Evolutionary conservation across 1,284 basidiomycete genomes (phyloP).

Genomic region (Erythrobasidium hasegawianum): DNA sequence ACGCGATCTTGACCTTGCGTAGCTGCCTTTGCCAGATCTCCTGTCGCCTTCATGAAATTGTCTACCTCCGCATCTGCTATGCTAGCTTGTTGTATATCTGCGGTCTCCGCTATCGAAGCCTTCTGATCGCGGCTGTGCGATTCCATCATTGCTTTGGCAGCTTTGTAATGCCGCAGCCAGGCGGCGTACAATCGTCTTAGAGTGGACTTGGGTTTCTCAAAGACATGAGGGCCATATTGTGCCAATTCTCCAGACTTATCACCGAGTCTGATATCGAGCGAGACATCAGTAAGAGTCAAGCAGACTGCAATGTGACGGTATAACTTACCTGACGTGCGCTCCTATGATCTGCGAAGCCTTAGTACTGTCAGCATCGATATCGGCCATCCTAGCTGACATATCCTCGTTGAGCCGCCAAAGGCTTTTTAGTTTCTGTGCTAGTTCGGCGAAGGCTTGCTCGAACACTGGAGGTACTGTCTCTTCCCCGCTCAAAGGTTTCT

Average conservation of each 20-base stretch:
- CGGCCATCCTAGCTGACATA: neutral
- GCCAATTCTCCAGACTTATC: constrained; percentile 40
- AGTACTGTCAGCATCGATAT: neutral
- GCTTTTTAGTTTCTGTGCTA: neutral
- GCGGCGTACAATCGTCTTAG: neutral
- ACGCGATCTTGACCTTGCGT: neutral
- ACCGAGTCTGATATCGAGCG: constrained; percentile 41
- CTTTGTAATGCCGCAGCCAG: neutral
- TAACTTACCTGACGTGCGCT: constrained; percentile 41
- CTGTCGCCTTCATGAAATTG: constrained; percentile 24
- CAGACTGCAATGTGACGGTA: no score
- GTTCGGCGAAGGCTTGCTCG: constrained; percentile 3
- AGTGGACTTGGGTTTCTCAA: neutral
- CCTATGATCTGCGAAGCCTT: constrained; percentile 25
- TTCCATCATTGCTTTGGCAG: neutral
- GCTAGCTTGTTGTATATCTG: neutral
- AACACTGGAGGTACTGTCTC: constrained; percentile 29
- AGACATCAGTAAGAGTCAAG: no score
- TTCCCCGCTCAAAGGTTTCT: constrained; percentile 16
- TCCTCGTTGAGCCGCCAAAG: constrained; percentile 33
- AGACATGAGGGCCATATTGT: constrained; percentile 31
- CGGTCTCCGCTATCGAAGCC: neutral
- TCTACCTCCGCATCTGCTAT: constrained; percentile 4
- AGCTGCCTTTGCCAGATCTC: neutral
- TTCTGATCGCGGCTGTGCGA: neutral